Base-by-base conservation (phyloP, 352 stramenopile species). In the Globisporangium nagaii region DNA sequence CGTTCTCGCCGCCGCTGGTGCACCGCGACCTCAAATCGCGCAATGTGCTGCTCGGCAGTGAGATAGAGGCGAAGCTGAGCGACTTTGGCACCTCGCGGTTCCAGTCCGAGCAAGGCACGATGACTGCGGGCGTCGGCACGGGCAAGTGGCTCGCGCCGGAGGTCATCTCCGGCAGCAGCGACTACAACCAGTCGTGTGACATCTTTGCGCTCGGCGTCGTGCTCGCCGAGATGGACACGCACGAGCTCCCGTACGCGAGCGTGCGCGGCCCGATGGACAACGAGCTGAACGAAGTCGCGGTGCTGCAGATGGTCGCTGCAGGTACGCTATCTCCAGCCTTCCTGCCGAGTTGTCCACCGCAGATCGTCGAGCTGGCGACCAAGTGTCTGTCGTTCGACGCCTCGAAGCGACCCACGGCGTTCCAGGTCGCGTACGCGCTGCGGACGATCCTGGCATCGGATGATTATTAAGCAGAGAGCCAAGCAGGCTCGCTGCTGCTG, bases 21-120 rank as follows among this genome's bases (percentile, higher is more conserved):
- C 71, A 81, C 32, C 66, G 64, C 19, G 68, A 74, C 19, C 54
- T 82, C 11, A 79, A 75, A 45, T 74, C 68, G 1, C 61, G 63
- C 4, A 77, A 79, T 30, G 56, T 82, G 31, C 46, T 82, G 19
- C 45, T 82, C 2, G 49, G 53, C 20, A 48, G 50, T 2, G 48
- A 67, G 19, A 54, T 62, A 24, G 27, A 51, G 4, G 68, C 71
- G 13, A 81, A 81, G 37, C 27, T 81, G 4, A 72, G 56, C 22
- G 68, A 74, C 41, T 76, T 76, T 44, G 68, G 68, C 8, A 37
- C 72, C 35, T 54, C 68, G 10, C 65, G 65, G 10, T 70, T 71
- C 58, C 61, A 57, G 12, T 76, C 68, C 2, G 67, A 75, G 30
- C 46, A 63, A 11, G 53, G 32, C 12, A 71, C 66, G n/a, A 74